Conservation (phyloP, 2,329 filamentous ascomycete genomes). For the Parasarocladium wereldwijsianum region DNA sequence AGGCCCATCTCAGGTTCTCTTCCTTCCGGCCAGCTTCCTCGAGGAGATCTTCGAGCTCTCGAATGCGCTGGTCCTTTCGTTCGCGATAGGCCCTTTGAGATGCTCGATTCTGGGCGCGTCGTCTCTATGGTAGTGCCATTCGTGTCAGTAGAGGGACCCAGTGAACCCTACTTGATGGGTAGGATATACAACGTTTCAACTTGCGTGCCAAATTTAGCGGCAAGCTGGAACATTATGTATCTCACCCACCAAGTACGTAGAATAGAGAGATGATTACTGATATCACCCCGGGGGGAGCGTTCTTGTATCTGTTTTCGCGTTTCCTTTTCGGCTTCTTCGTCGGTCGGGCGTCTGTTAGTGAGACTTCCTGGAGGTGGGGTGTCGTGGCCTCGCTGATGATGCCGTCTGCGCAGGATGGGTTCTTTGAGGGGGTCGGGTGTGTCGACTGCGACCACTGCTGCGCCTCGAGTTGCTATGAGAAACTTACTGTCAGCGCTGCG, state of each 20-base stretch:
- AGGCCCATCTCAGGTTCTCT: slow-evolving; percentile 37
- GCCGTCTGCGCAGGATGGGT: slow-evolving; percentile 2
- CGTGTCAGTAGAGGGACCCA: no score
- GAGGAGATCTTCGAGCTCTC: slow-evolving; percentile 45
- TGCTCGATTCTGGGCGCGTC: slow-evolving; percentile 14
- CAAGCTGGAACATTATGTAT: no score
- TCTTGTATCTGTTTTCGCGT: slow-evolving; percentile 35
- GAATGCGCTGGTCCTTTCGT: slow-evolving; percentile 36
- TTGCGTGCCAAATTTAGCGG: no score
- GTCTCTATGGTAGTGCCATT: slow-evolving; percentile 8
- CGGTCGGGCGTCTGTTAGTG: neutral
- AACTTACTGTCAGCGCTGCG: no score
- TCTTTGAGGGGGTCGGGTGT: slow-evolving; percentile 2
- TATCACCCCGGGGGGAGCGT: slow-evolving; percentile 31
- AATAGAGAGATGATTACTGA: slow-evolving; percentile 22
- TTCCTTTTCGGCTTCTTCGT: slow-evolving; percentile 29
- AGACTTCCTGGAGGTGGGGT: neutral
- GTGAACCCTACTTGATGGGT: no score
- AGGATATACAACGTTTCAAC: no score
- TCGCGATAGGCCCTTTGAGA: slow-evolving; percentile 15
- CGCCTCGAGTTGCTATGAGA: no score
- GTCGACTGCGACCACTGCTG: no score
- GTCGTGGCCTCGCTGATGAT: slow-evolving; percentile 1
- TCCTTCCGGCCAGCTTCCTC: slow-evolving; percentile 38
- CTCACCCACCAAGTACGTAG: no score